phyloP scores from a whole-genome alignment of 2,329 filamentous ascomycete genomes.

The Aspergillus terreus region DNA sequence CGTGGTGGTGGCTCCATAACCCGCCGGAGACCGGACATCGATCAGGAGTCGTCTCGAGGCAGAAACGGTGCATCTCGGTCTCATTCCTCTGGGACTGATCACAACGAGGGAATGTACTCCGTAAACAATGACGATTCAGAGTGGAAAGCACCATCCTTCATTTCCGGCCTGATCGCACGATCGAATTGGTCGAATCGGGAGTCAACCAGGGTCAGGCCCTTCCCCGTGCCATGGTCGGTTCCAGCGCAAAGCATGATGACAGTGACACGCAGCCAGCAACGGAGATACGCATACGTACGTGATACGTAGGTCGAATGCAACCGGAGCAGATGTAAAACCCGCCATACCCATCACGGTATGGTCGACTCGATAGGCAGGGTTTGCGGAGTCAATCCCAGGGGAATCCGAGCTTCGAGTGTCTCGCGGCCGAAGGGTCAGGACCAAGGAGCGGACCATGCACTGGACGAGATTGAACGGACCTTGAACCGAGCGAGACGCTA shows the following conservation, averaged over 20 bases:
- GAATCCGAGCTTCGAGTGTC: conserved; percentile 15
- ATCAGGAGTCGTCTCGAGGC: not conserved
- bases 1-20: conserved; percentile 22
- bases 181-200: conserved; percentile 4
- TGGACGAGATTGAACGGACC: conserved; percentile 8
- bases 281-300: not conserved
- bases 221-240: not conserved
- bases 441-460: conserved; percentile 21
- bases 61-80: no score
- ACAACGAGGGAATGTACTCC: not conserved
- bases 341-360: conserved; percentile 10
- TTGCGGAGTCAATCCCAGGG: conserved; percentile 14
- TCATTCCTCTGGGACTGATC: conserved; percentile 4
- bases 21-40: conserved; percentile 25
- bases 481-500: conserved; percentile 18
- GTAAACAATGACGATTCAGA: not conserved
- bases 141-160: not conserved
- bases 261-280: not conserved
- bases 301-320: conserved; percentile 8
- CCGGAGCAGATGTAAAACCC: conserved; percentile 9
- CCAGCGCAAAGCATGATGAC: not conserved
- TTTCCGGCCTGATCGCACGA: conserved; percentile 5
- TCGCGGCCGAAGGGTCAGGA: conserved; percentile 14
- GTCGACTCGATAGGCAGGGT: conserved; percentile 11
- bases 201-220: conserved; percentile 4